A percentile compares a stretch with the other conserved stretches of the same genome.
These are phyloP conservation scores for Suillus weaverae DNA, from an alignment of 768 basidiomycete genomes.

Conservation along the genomic window DNA sequence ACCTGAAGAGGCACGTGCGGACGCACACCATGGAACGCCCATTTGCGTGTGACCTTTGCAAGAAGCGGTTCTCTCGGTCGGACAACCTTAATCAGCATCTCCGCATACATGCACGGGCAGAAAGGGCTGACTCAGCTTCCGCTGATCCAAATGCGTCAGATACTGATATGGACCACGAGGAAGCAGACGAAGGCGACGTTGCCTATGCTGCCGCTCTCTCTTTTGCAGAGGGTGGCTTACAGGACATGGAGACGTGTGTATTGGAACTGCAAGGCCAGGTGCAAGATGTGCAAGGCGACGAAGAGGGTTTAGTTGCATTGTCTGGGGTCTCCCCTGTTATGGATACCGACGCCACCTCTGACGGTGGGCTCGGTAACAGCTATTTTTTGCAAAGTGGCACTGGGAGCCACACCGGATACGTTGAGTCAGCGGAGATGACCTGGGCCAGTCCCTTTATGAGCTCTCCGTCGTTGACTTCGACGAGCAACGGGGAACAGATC, in stretches of 20 bases:
- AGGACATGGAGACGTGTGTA: conserved; percentile 57
- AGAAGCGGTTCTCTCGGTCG: conserved; percentile 82
- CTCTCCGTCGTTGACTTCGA: conserved; percentile 15
- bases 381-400: conserved; percentile 25
- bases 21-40: conserved; percentile 91
- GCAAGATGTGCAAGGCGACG: conserved; percentile 56
- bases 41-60: conserved; percentile 70
- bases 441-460: conserved; percentile 23
- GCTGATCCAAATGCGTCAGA: conserved; percentile 29
- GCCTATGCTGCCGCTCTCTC: conserved; percentile 24
- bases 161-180: conserved; percentile 35
- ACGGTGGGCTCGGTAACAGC: conserved; percentile 23
- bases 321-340: conserved; percentile 18
- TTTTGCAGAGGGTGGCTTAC: conserved; percentile 30
- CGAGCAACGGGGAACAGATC: conserved; percentile 45
- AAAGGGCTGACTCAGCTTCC: conserved; percentile 29
- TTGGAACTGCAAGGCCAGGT: conserved; percentile 59
- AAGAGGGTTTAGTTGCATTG: conserved; percentile 52
- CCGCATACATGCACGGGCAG: conserved; percentile 61
- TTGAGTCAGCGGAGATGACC: conserved; percentile 25
- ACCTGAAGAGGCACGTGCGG: conserved; percentile 82
- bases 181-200: conserved; percentile 32
- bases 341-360: conserved; percentile 17
- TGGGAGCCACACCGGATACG: conserved; percentile 19
- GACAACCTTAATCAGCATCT: conserved; percentile 89